Percentiles rank a stretch among this genome's conserved stretches.
Conservation (phyloP, 2,329 filamentous ascomycete genomes). For the Exophiala sp. region DNA sequence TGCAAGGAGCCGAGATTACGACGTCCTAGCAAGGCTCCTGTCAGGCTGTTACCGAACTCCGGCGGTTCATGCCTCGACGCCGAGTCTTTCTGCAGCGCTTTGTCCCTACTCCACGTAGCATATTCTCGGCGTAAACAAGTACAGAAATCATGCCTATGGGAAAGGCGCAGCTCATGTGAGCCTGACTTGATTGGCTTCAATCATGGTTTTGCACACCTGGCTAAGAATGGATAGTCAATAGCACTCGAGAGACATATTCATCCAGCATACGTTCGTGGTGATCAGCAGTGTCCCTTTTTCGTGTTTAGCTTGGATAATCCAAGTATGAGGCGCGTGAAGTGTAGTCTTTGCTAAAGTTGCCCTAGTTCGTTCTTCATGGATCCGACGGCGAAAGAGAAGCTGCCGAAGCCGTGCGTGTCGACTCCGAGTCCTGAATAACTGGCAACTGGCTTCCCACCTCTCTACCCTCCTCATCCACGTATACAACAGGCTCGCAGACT, state of each 20-base stretch:
- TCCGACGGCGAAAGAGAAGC: not conserved
- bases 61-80: too few species aligned
- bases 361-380: not conserved
- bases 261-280: too few species aligned
- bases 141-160: not conserved
- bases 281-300: too few species aligned
- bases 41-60: too few species aligned
- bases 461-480: conserved; percentile 3
- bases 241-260: not conserved
- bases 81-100: not conserved
- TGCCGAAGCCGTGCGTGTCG: not conserved
- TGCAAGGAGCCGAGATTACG: not conserved
- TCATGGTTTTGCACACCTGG: too few species aligned
- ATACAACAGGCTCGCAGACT: conserved; percentile 23
- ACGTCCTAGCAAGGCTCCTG: not conserved
- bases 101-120: not conserved
- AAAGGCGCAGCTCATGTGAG: not conserved
- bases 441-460: not conserved
- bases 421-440: not conserved
- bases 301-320: too few species aligned
- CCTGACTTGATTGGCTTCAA: not conserved
- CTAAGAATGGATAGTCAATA: not conserved
- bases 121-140: not conserved
- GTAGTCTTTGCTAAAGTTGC: not conserved
- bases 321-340: too few species aligned